Conservation (phyloP, 805 yeast genomes). For the Tetrapisispora fleetii region DNA sequence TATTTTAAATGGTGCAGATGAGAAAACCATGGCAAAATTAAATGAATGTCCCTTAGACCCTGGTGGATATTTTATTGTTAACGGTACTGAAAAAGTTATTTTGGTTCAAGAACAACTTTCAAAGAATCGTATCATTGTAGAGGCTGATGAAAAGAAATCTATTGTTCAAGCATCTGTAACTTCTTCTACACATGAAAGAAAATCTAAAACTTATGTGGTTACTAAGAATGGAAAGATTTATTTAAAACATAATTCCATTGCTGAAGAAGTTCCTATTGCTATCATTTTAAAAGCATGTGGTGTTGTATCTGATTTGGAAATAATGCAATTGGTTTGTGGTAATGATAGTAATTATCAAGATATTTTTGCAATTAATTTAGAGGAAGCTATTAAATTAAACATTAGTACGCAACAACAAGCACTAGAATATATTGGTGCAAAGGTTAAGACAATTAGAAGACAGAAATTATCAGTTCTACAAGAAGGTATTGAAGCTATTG, state of each 20-base stretch:
- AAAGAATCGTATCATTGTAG: conserved; percentile 95
- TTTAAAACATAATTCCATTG: conserved; percentile 87
- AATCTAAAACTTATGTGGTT: conserved; percentile 91
- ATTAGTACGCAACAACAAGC: conserved; percentile 92
- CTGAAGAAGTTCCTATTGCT: conserved; percentile 93
- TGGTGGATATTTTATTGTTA: conserved; percentile 95
- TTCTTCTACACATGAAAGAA: conserved; percentile 95
- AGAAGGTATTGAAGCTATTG: conserved; percentile 94
- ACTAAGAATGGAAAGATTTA: conserved; percentile 84
- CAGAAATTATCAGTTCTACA: conserved; percentile 73
- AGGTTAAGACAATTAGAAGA: conserved; percentile 88
- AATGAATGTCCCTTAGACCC: conserved; percentile 97
- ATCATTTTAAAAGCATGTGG: conserved; percentile 93
- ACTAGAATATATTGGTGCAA: conserved; percentile 76
- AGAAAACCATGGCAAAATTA: conserved; percentile 73
- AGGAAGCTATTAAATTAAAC: conserved; percentile 80
- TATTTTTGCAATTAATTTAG: conserved; percentile 83
- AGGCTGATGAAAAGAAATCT: conserved; percentile 89
- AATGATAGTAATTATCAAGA: conserved; percentile 82
- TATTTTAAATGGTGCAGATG: conserved; percentile 68
- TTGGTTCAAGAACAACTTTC: conserved; percentile 94
- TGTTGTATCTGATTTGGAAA: conserved; percentile 81
- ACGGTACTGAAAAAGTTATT: conserved; percentile 96
- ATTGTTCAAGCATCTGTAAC: conserved; percentile 97
- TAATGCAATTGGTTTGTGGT: conserved; percentile 91